Conservation (phyloP, 495 filamentous ascomycete genomes). For the Aspergillus cristatus region DNA sequence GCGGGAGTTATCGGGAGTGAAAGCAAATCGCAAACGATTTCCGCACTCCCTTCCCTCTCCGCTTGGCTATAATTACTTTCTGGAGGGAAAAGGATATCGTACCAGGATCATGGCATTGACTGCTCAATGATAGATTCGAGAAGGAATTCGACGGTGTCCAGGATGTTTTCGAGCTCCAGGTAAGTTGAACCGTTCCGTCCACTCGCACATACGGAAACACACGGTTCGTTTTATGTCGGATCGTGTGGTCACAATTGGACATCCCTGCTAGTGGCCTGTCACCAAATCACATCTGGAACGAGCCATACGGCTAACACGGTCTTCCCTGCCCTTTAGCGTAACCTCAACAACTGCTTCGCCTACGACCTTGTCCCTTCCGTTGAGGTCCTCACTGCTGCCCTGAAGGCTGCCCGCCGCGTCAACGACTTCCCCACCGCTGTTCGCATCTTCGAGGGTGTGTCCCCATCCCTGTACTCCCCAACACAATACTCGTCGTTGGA, state of each 20-base stretch:
- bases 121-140: slow-evolving; percentile 63
- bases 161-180: slow-evolving; percentile 99
- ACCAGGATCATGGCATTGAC: too few relatives aligned
- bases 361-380: slow-evolving; percentile 98
- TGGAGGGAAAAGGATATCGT: too few relatives aligned
- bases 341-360: slow-evolving; percentile 99
- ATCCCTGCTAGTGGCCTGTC: slow-evolving; percentile 12
- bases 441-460: slow-evolving; percentile 90
- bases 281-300: background rate
- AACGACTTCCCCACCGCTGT: slow-evolving; percentile 99
- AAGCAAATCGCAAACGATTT: slow-evolving; percentile 1
- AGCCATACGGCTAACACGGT: background rate
- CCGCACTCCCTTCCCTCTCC: background rate
- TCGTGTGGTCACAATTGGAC: background rate
- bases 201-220: background rate
- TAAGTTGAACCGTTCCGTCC: slow-evolving; percentile 34
- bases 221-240: too few relatives aligned
- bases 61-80: too few relatives aligned
- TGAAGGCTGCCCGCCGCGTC: slow-evolving; percentile 86
- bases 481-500: background rate
- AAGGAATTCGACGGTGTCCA: slow-evolving; percentile 97
- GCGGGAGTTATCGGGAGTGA: background rate
- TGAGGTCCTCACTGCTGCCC: slow-evolving; percentile 81
- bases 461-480: background rate
- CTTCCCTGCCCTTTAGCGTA: slow-evolving; percentile 57